Evolutionary conservation across 345 rosid species (phyloP).

Genomic region (Corymbia maculata): DNA sequence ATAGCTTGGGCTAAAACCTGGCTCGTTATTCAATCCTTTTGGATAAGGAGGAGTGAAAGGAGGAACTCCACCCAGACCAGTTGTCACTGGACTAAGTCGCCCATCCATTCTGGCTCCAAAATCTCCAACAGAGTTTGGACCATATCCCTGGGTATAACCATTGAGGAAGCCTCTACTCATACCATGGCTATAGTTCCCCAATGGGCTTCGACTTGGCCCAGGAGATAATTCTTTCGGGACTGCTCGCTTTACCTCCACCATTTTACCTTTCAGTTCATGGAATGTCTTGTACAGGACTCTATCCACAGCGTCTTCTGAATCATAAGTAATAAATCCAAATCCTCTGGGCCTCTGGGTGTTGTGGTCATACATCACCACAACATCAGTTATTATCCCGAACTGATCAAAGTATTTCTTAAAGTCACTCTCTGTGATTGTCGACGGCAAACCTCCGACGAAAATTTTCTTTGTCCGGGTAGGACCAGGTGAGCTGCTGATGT

Average conservation of each 20-base stretch:
- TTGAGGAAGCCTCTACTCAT: slow-evolving; percentile 51
- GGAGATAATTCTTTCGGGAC: slow-evolving; percentile 83
- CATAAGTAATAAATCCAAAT: slow-evolving; percentile 83
- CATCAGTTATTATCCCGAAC: slow-evolving; percentile 80
- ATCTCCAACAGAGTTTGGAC: slow-evolving; percentile 45
- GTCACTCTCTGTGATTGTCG: slow-evolving; percentile 69
- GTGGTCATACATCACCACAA: slow-evolving; percentile 93
- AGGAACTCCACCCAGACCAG: slow-evolving; percentile 47
- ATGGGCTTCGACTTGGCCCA: slow-evolving; percentile 51
- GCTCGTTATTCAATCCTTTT: slow-evolving; percentile 54
- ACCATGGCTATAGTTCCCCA: slow-evolving; percentile 50
- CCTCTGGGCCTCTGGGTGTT: slow-evolving; percentile 92
- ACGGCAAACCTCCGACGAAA: slow-evolving; percentile 91
- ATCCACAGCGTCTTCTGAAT: slow-evolving; percentile 79
- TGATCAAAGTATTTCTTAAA: slow-evolving; percentile 79
- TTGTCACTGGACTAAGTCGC: slow-evolving; percentile 63
- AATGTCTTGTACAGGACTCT: slow-evolving; percentile 66
- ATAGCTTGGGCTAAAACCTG: slow-evolving; percentile 40
- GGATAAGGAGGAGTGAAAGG: slow-evolving; percentile 55
- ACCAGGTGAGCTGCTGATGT: slow-evolving; percentile 55
- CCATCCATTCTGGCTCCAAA: slow-evolving; percentile 78
- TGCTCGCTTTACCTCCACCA: slow-evolving; percentile 97
- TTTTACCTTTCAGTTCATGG: slow-evolving; percentile 86
- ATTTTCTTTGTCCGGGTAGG: slow-evolving; percentile 68
- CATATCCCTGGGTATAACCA: slow-evolving; percentile 49